Base-by-base conservation (phyloP, 768 basidiomycete species). In the Rhizopogon vinicolor region DNA sequence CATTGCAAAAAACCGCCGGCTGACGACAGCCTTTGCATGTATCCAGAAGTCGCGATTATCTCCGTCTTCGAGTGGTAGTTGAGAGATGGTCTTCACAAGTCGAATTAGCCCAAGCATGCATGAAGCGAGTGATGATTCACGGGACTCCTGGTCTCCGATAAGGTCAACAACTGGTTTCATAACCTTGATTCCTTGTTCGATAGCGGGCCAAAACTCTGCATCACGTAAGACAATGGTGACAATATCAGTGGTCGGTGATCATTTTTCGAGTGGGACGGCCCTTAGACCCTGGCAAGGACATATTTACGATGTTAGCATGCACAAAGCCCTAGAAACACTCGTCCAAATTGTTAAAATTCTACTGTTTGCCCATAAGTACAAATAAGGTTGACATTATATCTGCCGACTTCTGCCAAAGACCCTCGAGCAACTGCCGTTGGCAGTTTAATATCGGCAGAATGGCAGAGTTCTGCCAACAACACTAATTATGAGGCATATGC, bases 41-140 rank as follows among this genome's bases (percentile, higher is more conserved):
- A 22, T 13, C 29, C 58, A 56, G 49, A 72, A 72, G 3, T 52
- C 60, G 2, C 46, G 31, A 57, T 70, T 58, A 42, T 61, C 64
- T 5, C 51, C 53, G 6, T 53, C 52, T 10, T 64, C 60, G 4
- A 60, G 13, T 7, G 43, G 13, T 22, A 68, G 37, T 18, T 61
- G 52, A 5, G 41, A 44, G 51, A 70, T 59, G 4, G 54, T 54
- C 19, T 55, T 51, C 13, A 63, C 65, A 52, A 59, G 60, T 7
- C 56, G 55, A 3, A 74, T 65, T 1, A 73, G 57, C 49, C 72
- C 62, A 3, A 74, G 65, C 69, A 74, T 73, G 56, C 72, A 74
- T 41, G 69, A 68, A 12, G 71, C 68, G n/a, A 72, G 60, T 3
- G 58, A 68, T n/a, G 65, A 61, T 31, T 31, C 31, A 29, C 7